Conservation (phyloP, 2,329 filamentous ascomycete species). For the Fusarium agapanthi region DNA sequence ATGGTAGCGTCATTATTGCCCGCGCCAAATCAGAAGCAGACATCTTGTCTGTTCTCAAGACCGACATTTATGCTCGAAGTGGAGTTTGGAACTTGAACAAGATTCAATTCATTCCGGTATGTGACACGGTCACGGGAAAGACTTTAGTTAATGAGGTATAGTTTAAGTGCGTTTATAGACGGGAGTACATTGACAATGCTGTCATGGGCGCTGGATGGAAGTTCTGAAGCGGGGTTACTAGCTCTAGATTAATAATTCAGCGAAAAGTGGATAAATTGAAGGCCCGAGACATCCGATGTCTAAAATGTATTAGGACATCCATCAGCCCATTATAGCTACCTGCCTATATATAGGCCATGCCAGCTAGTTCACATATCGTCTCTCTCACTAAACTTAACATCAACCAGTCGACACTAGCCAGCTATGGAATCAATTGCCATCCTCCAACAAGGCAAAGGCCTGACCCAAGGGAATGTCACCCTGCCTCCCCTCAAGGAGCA, state of each 20-base stretch:
- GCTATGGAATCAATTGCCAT: slow-evolving; percentile 8
- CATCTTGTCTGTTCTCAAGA: neutral
- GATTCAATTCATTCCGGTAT: neutral
- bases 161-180: neutral
- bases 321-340: no score
- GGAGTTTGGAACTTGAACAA: neutral
- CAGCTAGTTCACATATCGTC: neutral
- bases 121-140: no score
- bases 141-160: no score
- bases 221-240: neutral
- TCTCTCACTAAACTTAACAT: neutral
- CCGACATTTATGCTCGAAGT: neutral
- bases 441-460: neutral
- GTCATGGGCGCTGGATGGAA: neutral
- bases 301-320: no score
- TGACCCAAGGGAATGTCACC: neutral
- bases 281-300: no score
- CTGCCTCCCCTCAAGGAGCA: slow-evolving; percentile 20
- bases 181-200: neutral
- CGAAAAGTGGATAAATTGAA: no score
- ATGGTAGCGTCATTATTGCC: neutral
- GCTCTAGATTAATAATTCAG: neutral
- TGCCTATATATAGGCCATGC: no score
- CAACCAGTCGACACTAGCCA: rapidly evolving
- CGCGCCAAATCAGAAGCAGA: neutral